phyloP scores from a whole-genome alignment of 2,329 filamentous ascomycete genomes.

The Nigrograna mackinnonii region DNA sequence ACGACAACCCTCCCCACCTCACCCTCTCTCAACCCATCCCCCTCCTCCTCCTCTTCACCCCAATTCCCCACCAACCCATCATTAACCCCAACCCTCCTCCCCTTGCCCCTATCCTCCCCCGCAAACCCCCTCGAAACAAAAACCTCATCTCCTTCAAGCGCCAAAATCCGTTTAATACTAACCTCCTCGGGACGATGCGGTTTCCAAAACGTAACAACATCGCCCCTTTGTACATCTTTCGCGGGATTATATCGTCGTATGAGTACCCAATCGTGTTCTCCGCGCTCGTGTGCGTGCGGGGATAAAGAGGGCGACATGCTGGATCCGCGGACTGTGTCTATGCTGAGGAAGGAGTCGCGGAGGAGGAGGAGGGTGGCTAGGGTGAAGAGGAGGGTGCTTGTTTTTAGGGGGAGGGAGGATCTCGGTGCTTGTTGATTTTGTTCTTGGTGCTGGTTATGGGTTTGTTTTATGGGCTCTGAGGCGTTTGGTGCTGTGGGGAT shows the following conservation, averaged over 20 bases:
- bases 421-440: neutral
- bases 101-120: constrained; percentile 1
- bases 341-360: constrained; percentile 45
- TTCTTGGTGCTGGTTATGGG: too few relatives aligned
- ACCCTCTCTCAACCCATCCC: constrained; percentile 14
- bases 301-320: constrained; percentile 53
- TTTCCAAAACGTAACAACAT: constrained; percentile 49
- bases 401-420: constrained; percentile 12
- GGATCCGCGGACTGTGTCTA: constrained; percentile 41
- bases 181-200: constrained; percentile 71
- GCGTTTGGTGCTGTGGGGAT: too few relatives aligned
- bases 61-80: constrained; percentile 29
- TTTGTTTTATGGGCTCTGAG: too few relatives aligned
- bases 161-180: constrained; percentile 83
- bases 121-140: constrained; percentile 30
- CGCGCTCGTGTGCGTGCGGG: constrained; percentile 43
- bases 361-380: constrained; percentile 27
- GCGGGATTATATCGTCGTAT: constrained; percentile 29
- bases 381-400: constrained; percentile 15
- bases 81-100: constrained; percentile 20
- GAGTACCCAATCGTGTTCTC: constrained; percentile 42
- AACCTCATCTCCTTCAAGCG: constrained; percentile 80
- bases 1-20: constrained; percentile 57
- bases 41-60: constrained; percentile 14
- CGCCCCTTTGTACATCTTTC: constrained; percentile 42